Base-by-base conservation (phyloP, 1,284 basidiomycete genomes). In the Fomes fomentarius region DNA sequence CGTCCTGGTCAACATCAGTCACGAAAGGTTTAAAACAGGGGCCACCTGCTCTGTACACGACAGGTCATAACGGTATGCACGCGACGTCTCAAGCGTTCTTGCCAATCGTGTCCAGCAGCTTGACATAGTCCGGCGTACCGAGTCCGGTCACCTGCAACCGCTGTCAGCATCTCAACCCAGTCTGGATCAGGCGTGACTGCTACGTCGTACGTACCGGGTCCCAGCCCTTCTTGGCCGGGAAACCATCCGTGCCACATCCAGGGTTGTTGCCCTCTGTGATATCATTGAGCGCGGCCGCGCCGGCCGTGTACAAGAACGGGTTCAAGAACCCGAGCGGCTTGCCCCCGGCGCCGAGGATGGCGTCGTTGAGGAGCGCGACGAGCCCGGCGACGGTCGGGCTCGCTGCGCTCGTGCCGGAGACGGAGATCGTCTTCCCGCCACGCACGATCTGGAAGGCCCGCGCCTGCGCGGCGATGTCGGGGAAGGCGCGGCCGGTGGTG, bases 301-400 rank as follows among this genome's bases (percentile, higher is more conserved):
- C 62, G 15, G 26, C 43, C 35, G 51, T 38, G 41, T 66, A 77
- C 53, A 75, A 62, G 60, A 76, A 71, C 5, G 80, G 79, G 68
- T 81, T 81, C 40, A 81, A 51, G 70, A 78, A 82, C 8, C 80
- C 80, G 1, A 81, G 66, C 35, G 54, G 44, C 26, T 66, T 60
- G 63, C 76, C 74, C 9, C 79, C 79, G 15, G 63, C 49, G 1
- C 69, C 60, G 24, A 77, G 57, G 8, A 77, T 73, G 19, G 71
- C 69, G 60, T 84, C 83, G 63, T 85, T 85, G 21, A 85, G 63
- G 63, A 85, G 71, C 4, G 81, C 74, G 47, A 87, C 66, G 50
- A 85, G 72, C 21, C 76, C 71, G 19, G 77, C 78, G 50, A 84
- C 72, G 5, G 79, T 76, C 1, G 84, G 84, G 22, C 78, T 69